phyloP scores from a whole-genome alignment of 805 yeast species.

The Sporopachydermia quercuum region DNA sequence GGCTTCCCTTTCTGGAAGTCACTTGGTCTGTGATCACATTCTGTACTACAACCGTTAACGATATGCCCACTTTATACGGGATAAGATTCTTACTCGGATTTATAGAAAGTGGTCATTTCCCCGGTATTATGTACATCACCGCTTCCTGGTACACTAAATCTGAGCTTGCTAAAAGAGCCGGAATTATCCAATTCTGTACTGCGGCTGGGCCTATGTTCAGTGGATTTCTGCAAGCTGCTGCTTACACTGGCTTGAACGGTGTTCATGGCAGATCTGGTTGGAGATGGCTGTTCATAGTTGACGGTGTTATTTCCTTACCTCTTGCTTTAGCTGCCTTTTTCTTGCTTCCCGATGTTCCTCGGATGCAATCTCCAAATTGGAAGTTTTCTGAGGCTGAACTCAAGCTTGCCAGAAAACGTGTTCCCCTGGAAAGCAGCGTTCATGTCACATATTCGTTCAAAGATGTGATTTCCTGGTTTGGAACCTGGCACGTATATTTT shows the following conservation, averaged over 20 bases:
- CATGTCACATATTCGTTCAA: too few species aligned
- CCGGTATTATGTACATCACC: slow-evolving; percentile 32
- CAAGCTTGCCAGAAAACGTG: slow-evolving; percentile 16
- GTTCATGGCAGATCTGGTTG: slow-evolving; percentile 19
- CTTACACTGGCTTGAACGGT: slow-evolving; percentile 15
- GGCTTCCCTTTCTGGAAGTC: slow-evolving; percentile 33
- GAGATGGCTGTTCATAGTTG: slow-evolving; percentile 23
- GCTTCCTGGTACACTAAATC: slow-evolving; percentile 42
- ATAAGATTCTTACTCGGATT: slow-evolving; percentile 31
- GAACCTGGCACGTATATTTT: too few species aligned
- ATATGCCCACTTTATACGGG: slow-evolving; percentile 28
- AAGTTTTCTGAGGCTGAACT: slow-evolving; percentile 20
- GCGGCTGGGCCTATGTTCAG: slow-evolving; percentile 35
- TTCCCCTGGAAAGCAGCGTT: too few species aligned
- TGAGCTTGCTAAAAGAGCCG: slow-evolving; percentile 30
- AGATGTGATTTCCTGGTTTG: too few species aligned
- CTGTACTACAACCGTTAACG: slow-evolving; percentile 29
- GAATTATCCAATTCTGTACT: slow-evolving; percentile 15
- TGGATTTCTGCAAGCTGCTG: slow-evolving; percentile 43
- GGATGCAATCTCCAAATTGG: slow-evolving; percentile 13
- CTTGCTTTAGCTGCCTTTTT: slow-evolving; percentile 25
- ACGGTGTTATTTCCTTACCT: slow-evolving; percentile 19
- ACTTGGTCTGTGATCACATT: slow-evolving; percentile 31
- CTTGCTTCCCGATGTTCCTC: slow-evolving; percentile 31
- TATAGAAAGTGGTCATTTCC: slow-evolving; percentile 34